A percentile compares a stretch with the other conserved stretches of the same genome.
phyloP scores from a whole-genome alignment of 345 rosid genomes.

The Raphanus raphanistrum region DNA sequence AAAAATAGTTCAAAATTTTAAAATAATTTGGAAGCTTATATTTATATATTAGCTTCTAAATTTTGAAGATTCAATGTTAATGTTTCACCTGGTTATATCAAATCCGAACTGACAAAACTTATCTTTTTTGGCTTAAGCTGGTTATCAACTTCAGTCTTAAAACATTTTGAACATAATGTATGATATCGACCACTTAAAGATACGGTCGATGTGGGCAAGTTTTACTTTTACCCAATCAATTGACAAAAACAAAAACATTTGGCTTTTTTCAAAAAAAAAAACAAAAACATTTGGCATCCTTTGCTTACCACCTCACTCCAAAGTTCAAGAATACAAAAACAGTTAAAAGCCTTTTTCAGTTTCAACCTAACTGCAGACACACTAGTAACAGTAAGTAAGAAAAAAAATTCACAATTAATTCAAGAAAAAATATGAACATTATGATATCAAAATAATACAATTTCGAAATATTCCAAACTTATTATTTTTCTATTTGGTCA shows the following conservation, averaged over 20 bases:
- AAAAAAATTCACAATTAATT: conserved; percentile 24
- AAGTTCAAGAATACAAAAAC: conserved; percentile 17
- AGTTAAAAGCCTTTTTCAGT: conserved; percentile 10
- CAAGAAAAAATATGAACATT: conserved; percentile 38
- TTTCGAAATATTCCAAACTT: conserved; percentile 3
- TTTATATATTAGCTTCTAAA: background rate
- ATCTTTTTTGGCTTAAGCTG: background rate
- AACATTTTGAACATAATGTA: background rate
- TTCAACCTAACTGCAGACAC: conserved; percentile 27
- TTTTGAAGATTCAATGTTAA: background rate
- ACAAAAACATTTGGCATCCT: conserved; percentile 38
- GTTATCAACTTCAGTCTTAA: background rate
- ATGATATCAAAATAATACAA: conserved; percentile 30
- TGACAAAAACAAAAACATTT: conserved; percentile 22
- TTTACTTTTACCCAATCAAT: conserved; percentile 27
- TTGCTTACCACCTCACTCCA: conserved; percentile 35
- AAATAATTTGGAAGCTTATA: too few species aligned
- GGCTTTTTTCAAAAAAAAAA: conserved; percentile 31
- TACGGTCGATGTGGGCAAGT: conserved; percentile 5
- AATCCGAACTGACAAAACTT: background rate
- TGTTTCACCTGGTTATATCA: background rate
- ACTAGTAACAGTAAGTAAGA: conserved; percentile 15
- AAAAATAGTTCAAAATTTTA: too few species aligned
- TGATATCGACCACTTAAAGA: background rate
- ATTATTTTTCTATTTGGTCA: conserved; percentile 42